A percentile compares a stretch with the other conserved stretches of the same genome.
phyloP scores from a whole-genome alignment of 768 basidiomycete species.

The Xerocomellus intermedius region DNA sequence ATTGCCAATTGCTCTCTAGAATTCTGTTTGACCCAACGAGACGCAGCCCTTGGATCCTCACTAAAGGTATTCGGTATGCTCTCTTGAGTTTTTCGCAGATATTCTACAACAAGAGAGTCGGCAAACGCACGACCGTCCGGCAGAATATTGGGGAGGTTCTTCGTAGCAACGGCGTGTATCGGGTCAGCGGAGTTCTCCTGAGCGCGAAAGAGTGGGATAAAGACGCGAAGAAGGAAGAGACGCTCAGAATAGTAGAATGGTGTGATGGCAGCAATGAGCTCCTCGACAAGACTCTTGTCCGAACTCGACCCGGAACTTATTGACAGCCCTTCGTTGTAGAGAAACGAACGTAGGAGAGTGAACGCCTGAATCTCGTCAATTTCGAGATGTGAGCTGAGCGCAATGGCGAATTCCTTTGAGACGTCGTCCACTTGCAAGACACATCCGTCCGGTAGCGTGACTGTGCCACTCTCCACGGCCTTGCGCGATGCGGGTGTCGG shows the following conservation, averaged over 20 bases:
- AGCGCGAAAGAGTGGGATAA: conserved; percentile 75
- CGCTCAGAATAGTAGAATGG: conserved; percentile 83
- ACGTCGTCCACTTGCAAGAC: conserved; percentile 61
- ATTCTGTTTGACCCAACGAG: conserved; percentile 74
- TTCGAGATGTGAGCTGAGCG: conserved; percentile 68
- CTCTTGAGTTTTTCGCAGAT: conserved; percentile 50
- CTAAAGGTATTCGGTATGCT: conserved; percentile 43
- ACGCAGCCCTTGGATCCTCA: conserved; percentile 56
- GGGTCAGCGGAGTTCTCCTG: conserved; percentile 56
- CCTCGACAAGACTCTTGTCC: conserved; percentile 34
- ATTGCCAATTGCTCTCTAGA: conserved; percentile 74
- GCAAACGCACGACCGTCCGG: conserved; percentile 67
- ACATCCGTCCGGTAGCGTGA: conserved; percentile 67
- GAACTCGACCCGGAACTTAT: conserved; percentile 44
- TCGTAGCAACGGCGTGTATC: conserved; percentile 51
- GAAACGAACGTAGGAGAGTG: conserved; percentile 70
- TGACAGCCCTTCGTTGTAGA: conserved; percentile 74
- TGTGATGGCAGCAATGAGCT: conserved; percentile 61
- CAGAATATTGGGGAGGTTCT: conserved; percentile 57
- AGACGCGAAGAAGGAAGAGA: conserved; percentile 62
- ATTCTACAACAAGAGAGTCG: conserved; percentile 56
- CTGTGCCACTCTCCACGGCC: conserved; percentile 62
- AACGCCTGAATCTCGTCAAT: conserved; percentile 83
- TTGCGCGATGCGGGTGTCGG: conserved; percentile 68
- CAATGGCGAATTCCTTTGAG: conserved; percentile 66